Conservation (phyloP, 1,284 basidiomycete species). For the Sporisorium graminicola region DNA sequence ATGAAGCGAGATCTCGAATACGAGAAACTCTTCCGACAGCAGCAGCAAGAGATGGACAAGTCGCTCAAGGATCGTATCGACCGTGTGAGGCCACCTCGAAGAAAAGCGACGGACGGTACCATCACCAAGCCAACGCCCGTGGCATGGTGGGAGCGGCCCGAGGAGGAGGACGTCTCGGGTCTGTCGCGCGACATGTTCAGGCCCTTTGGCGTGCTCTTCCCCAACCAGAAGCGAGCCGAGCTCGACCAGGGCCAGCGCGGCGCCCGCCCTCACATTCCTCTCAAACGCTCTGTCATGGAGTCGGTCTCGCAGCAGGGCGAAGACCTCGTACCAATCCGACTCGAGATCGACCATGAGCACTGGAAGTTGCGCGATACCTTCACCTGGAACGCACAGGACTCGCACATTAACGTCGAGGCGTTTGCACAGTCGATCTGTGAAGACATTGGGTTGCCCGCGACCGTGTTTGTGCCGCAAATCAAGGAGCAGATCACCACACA, state of each 20-base stretch:
- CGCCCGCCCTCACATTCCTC: slow-evolving; percentile 45
- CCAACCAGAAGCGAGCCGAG: slow-evolving; percentile 71
- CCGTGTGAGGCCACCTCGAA: slow-evolving; percentile 44
- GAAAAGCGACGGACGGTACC: slow-evolving; percentile 38
- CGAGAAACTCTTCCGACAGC: slow-evolving; percentile 68
- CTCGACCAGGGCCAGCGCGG: slow-evolving; percentile 73
- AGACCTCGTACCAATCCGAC: slow-evolving; percentile 87
- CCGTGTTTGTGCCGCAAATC: slow-evolving; percentile 80
- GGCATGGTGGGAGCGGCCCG: slow-evolving; percentile 64
- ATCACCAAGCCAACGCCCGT: slow-evolving; percentile 48
- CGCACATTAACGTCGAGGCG: slow-evolving; percentile 85
- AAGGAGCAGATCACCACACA: slow-evolving; percentile 88
- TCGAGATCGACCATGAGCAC: slow-evolving; percentile 92
- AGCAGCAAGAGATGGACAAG: slow-evolving; percentile 50
- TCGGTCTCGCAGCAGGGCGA: slow-evolving; percentile 78
- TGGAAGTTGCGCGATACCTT: slow-evolving; percentile 95
- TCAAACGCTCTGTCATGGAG: slow-evolving; percentile 71
- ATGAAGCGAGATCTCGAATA: slow-evolving; percentile 74
- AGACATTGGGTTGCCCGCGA: slow-evolving; percentile 83
- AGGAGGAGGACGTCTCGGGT: slow-evolving; percentile 42
- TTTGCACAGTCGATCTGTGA: slow-evolving; percentile 92
- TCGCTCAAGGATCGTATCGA: slow-evolving; percentile 56
- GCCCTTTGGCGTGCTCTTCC: slow-evolving; percentile 57
- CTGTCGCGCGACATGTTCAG: slow-evolving; percentile 43
- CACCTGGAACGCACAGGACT: slow-evolving; percentile 93